A percentile compares a stretch with the other conserved stretches of the same genome.
These are phyloP conservation scores for Trichosporon faecale DNA, from an alignment of 1,284 basidiomycete species.

Conservation along the genomic window DNA sequence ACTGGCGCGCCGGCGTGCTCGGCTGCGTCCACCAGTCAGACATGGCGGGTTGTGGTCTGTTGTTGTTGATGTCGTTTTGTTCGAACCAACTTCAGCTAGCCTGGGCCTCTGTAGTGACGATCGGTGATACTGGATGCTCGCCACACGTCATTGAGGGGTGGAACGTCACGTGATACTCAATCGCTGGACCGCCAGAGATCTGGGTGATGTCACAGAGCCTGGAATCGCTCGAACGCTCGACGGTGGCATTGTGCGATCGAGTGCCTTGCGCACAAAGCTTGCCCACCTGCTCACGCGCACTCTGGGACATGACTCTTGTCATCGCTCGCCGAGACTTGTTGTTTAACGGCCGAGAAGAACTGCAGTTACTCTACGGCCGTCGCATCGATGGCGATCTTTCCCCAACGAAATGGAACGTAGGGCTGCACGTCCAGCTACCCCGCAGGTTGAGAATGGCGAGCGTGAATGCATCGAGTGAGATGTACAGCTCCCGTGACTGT, in stretches of 20 bases:
- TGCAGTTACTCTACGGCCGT: too few species aligned
- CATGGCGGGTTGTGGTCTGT: slow-evolving; percentile 13
- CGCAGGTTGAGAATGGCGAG: too few species aligned
- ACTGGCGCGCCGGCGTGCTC: slow-evolving; percentile 16
- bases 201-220: neutral
- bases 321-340: too few species aligned
- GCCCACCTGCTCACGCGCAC: neutral
- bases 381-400: too few species aligned
- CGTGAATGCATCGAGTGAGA: too few species aligned
- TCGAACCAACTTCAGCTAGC: neutral
- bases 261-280: neutral
- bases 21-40: slow-evolving; percentile 32
- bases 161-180: neutral
- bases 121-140: neutral
- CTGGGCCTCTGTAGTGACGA: neutral
- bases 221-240: too few species aligned
- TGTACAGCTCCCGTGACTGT: too few species aligned
- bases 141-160: neutral
- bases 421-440: too few species aligned
- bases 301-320: neutral
- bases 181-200: too few species aligned
- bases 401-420: too few species aligned
- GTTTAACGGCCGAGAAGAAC: neutral
- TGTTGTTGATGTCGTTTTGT: slow-evolving; percentile 11
- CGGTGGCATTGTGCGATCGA: neutral